Evolutionary conservation across 2,329 filamentous ascomycete genomes (phyloP).

Genomic region (Aspergillus sp.): DNA sequence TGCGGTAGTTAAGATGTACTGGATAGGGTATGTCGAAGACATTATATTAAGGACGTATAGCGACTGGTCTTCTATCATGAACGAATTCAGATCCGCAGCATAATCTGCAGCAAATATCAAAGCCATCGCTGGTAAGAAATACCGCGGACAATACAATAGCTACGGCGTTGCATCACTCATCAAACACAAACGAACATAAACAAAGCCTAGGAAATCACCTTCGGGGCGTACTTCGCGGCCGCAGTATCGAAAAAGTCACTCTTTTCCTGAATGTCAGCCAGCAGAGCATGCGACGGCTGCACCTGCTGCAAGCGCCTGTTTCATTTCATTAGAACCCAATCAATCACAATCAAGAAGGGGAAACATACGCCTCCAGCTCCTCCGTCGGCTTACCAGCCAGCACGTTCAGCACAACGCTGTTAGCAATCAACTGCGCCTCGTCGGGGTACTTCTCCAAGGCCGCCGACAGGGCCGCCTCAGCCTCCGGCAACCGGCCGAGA

Average conservation of each 20-base stretch:
- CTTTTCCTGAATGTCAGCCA: conserved; percentile 79
- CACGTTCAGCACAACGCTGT: conserved; percentile 75
- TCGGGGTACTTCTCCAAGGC: conserved; percentile 72
- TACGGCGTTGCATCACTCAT: conserved; percentile 22
- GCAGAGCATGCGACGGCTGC: conserved; percentile 67
- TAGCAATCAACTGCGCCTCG: conserved; percentile 75
- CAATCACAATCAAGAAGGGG: background rate
- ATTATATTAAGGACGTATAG: too few species aligned
- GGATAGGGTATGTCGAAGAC: too few species aligned
- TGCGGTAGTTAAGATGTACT: too few species aligned
- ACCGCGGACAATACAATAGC: conserved; percentile 9
- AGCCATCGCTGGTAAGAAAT: conserved; percentile 13
- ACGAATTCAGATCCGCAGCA: too few species aligned
- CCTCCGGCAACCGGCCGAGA: conserved; percentile 82
- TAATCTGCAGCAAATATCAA: background rate
- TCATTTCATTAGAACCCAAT: background rate
- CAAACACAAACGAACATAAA: conserved; percentile 14
- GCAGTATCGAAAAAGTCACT: conserved; percentile 83
- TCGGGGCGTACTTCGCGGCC: conserved; percentile 80
- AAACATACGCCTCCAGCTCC: conserved; percentile 62
- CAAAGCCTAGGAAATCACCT: conserved; percentile 53
- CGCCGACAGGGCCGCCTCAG: conserved; percentile 79
- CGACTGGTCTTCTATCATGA: too few species aligned
- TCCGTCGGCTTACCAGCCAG: conserved; percentile 70
- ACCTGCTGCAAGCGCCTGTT: conserved; percentile 46